Evolutionary conservation across 2,329 filamentous ascomycete genomes (phyloP).

Genomic region (Macrophomina tecta): DNA sequence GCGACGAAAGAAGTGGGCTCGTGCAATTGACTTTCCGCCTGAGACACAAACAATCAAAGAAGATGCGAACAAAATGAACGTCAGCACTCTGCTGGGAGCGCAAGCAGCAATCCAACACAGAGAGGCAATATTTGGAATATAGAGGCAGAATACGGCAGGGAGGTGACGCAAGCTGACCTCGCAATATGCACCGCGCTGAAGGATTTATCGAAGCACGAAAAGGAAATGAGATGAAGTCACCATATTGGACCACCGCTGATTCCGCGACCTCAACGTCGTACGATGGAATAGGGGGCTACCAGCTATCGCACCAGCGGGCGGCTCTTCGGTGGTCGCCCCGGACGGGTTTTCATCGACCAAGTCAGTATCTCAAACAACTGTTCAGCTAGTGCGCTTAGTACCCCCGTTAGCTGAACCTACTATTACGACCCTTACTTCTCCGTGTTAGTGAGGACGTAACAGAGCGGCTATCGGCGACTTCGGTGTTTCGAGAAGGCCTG

Average conservation of each 20-base stretch:
- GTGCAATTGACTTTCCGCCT: slow-evolving; percentile 15
- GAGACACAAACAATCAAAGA: slow-evolving; percentile 16
- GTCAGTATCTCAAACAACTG: slow-evolving; percentile 1
- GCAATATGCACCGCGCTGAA: slow-evolving; percentile 3
- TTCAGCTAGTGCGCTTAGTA: slow-evolving; percentile 7
- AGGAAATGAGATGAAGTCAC: slow-evolving; percentile 24
- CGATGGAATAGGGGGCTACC: slow-evolving; percentile 9
- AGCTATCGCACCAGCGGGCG: not conserved
- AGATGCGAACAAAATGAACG: slow-evolving; percentile 1
- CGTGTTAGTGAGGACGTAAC: not conserved
- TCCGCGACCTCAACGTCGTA: slow-evolving; percentile 1
- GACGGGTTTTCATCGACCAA: slow-evolving; percentile 2
- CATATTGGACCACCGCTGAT: slow-evolving; percentile 1
- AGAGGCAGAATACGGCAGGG: not conserved
- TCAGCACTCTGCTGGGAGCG: not conserved
- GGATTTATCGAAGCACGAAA: slow-evolving; percentile 22
- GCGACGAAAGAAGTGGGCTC: not conserved
- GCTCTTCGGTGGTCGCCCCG: not conserved
- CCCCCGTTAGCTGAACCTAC: slow-evolving; percentile 11
- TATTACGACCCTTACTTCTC: not conserved
- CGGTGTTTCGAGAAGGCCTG: slow-evolving; percentile 22
- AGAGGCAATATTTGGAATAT: slow-evolving; percentile 18
- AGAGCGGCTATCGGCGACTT: not conserved
- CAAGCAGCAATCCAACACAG: slow-evolving; percentile 7
- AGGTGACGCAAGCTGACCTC: slow-evolving; percentile 17